These are phyloP conservation scores for Betula pendula DNA, from an alignment of 306 rosid species.

Conservation along the genomic window DNA sequence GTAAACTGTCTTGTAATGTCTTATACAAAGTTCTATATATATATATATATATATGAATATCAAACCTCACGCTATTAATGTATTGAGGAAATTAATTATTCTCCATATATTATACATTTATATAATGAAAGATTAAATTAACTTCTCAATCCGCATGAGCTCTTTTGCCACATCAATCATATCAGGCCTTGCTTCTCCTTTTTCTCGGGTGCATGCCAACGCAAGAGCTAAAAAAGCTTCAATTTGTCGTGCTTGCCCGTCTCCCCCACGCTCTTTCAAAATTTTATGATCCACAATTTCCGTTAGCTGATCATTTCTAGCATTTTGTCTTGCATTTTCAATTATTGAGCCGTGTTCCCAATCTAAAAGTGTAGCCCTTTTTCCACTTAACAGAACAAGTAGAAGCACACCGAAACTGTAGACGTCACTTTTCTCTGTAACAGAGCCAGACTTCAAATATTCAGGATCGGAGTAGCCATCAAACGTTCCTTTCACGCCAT, in stretches of 20 bases:
- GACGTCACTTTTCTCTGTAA: background rate
- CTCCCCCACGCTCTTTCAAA: background rate
- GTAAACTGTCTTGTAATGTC: no score
- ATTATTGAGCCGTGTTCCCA: background rate
- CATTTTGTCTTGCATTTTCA: background rate
- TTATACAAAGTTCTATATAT: no score
- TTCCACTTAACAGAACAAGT: background rate
- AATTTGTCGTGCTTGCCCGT: background rate
- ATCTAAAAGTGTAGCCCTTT: no score
- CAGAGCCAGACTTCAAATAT: background rate
- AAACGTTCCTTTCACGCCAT: background rate
- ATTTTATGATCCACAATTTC: background rate
- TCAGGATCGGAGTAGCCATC: background rate
- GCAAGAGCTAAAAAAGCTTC: background rate
- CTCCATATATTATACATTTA: no score
- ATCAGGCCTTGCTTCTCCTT: background rate
- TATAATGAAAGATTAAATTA: background rate
- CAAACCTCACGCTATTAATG: no score
- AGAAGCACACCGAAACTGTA: slow-evolving; percentile 9
- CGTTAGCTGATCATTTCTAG: background rate
- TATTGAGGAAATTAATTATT: no score
- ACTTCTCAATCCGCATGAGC: background rate
- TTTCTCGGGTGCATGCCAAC: background rate
- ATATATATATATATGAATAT: no score
- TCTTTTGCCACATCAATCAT: slow-evolving; percentile 10